Evolutionary conservation across 768 basidiomycete species (phyloP).

Genomic region (Phylloporus sp.): DNA sequence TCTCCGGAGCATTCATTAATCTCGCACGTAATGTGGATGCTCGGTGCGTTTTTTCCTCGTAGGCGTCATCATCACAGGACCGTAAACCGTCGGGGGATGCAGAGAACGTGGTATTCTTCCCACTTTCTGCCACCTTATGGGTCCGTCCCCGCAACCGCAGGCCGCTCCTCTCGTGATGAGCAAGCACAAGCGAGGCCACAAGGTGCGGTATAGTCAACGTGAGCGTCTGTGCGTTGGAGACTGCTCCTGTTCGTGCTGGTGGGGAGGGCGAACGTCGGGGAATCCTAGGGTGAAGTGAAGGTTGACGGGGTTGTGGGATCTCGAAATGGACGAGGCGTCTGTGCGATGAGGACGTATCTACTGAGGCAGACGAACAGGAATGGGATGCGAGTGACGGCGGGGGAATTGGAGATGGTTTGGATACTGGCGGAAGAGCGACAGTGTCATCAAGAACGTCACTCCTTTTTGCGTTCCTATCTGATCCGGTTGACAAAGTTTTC

Average conservation of each 20-base stretch:
- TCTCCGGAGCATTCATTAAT: slow-evolving; percentile 13
- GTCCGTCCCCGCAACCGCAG: slow-evolving; percentile 19
- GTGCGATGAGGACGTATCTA: not conserved
- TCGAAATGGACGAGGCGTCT: slow-evolving; percentile 26
- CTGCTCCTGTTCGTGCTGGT: slow-evolving; percentile 13
- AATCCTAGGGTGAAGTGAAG: slow-evolving; percentile 3
- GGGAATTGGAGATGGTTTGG: not conserved
- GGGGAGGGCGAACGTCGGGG: slow-evolving; percentile 26
- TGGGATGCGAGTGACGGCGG: slow-evolving; percentile 6
- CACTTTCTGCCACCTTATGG: not conserved
- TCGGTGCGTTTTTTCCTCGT: slow-evolving; percentile 2
- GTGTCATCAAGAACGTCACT: not conserved
- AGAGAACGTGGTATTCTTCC: slow-evolving; percentile 6
- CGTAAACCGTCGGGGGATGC: slow-evolving; percentile 1
- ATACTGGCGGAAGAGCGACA: not conserved
- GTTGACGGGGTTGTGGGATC: not conserved
- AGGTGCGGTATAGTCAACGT: slow-evolving; percentile 31
- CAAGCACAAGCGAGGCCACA: slow-evolving; percentile 28
- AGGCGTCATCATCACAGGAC: not conserved
- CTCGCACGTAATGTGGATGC: slow-evolving; percentile 4
- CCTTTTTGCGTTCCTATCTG: slow-evolving; percentile 1
- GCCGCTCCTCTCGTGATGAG: slow-evolving; percentile 21
- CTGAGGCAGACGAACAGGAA: slow-evolving; percentile 1
- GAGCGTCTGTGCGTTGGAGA: slow-evolving; percentile 7
- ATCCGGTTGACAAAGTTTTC: slow-evolving; percentile 1